Evolutionary conservation across 1,139 yeast genomes (phyloP), one percentile per base, ranked within the genome.

Genomic region (Suhomyces bribrorum): DNA sequence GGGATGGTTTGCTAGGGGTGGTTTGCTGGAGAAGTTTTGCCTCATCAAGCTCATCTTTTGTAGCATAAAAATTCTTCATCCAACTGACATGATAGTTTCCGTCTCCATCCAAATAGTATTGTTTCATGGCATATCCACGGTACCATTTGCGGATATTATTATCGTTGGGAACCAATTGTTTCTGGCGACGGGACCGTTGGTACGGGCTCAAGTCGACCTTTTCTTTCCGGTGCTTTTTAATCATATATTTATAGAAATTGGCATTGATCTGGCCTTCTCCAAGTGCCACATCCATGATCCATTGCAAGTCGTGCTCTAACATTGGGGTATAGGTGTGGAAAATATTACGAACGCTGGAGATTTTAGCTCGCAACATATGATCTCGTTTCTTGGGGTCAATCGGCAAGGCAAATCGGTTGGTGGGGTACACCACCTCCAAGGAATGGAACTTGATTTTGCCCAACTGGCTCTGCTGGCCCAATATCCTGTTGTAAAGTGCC

Each of bases 371-470:
- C 16, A 69, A 47, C 20, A 56, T 41, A 18, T 49, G 52, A 41
- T 69, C 67, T 27, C 67, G 42, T 13, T 52, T 50, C 3, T 50
- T 46, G 5, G 61, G 59, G 38, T 63, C 62, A 2, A 60, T 43
- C 0, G 75, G 74, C 6, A 47, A 41, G 1, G 72, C 76, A 34
- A 53, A 56, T 25, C 62, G 49, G 26, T 59, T 59, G 2, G 72
- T 58, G 6, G 63, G 62, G 41, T 64, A 68, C 2, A 57, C 26
- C 6, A 62, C 69, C 36, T 69, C 75, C 18, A 69, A 48, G 2
- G 60, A 58, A 12, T 49, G 59, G 1, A 66, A 38, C 38, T 67
- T 59, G 5, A 54, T 31, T 7, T 53, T 60, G 20, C 61, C 48
- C 4, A 68, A 35, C 8, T 22, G 34, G 5, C 36, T 26, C 22